Evolutionary conservation across 2,329 filamentous ascomycete genomes (phyloP).

Genomic region (Epichloe brachyelytri): DNA sequence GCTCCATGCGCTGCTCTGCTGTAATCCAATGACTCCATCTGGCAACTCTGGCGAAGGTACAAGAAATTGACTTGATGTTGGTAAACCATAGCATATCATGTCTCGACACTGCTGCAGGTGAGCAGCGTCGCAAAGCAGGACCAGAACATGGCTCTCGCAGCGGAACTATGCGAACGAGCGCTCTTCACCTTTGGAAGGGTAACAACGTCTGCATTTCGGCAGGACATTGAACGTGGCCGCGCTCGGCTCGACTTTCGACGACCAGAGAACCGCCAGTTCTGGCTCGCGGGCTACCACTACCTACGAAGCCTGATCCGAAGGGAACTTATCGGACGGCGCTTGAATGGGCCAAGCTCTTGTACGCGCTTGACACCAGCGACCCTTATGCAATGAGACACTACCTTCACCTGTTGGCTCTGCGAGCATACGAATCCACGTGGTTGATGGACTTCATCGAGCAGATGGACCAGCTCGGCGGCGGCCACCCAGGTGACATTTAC

Average conservation of each 20-base stretch:
- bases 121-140: constrained; percentile 88
- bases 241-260: constrained; percentile 70
- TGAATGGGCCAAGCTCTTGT: constrained; percentile 82
- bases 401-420: constrained; percentile 74
- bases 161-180: constrained; percentile 79
- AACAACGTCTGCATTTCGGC: constrained; percentile 68
- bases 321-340: constrained; percentile 90
- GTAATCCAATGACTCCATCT: too few relatives aligned
- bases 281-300: constrained; percentile 81
- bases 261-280: constrained; percentile 84
- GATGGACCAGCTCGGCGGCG: constrained; percentile 19
- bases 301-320: constrained; percentile 74
- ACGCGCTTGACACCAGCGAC: constrained; percentile 63
- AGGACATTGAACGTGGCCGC: constrained; percentile 61
- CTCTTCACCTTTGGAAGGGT: constrained; percentile 90
- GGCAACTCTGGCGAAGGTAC: not conserved
- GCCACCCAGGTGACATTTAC: constrained; percentile 41
- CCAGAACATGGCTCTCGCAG: constrained; percentile 71
- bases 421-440: constrained; percentile 63
- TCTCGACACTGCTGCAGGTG: constrained; percentile 86
- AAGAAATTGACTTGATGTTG: constrained; percentile 9
- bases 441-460: constrained; percentile 55
- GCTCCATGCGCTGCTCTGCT: not conserved
- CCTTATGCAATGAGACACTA: constrained; percentile 73
- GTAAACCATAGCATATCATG: constrained; percentile 57